Evolutionary conservation across 805 yeast genomes (phyloP).

Genomic region (Candida saitoana): DNA sequence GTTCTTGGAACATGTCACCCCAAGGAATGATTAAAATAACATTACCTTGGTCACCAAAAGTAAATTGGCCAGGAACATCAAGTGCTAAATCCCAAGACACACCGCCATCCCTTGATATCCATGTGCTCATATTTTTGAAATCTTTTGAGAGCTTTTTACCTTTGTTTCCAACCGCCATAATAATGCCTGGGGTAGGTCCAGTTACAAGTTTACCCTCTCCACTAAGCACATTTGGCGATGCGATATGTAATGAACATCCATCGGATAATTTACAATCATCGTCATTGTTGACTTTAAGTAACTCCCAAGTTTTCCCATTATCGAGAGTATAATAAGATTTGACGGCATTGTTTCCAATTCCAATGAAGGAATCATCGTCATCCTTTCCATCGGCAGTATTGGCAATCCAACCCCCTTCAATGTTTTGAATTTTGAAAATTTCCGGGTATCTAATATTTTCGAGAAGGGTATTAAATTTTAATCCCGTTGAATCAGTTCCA

Average conservation of each 20-base stretch:
- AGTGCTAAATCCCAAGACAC: conserved; percentile 59
- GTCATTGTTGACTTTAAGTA: conserved; percentile 44
- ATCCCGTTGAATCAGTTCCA: conserved; percentile 57
- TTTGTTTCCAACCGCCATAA: conserved; percentile 28
- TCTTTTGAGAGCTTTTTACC: conserved; percentile 22
- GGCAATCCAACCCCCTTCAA: conserved; percentile 63
- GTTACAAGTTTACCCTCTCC: conserved; percentile 43
- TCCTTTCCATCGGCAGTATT: conserved; percentile 26
- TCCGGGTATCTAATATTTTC: conserved; percentile 41
- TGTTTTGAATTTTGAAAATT: conserved; percentile 42
- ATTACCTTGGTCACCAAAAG: conserved; percentile 78
- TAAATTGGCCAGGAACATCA: conserved; percentile 49
- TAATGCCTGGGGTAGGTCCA: conserved; percentile 53
- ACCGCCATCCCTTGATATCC: conserved; percentile 74
- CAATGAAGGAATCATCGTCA: conserved; percentile 20
- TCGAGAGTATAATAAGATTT: conserved; percentile 44
- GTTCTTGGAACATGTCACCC: conserved; percentile 20
- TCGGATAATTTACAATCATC: conserved; percentile 39
- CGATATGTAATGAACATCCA: conserved; percentile 47
- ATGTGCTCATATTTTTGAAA: conserved; percentile 39
- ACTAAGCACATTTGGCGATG: conserved; percentile 27
- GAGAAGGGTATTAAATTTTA: conserved; percentile 43
- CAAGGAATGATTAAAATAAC: conserved; percentile 58
- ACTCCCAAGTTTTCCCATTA: conserved; percentile 52
- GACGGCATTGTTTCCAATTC: conserved; percentile 15